Evolutionary conservation across 202 grass and related monocot species (phyloP).

Genomic region (Saccharum hybrid): DNA sequence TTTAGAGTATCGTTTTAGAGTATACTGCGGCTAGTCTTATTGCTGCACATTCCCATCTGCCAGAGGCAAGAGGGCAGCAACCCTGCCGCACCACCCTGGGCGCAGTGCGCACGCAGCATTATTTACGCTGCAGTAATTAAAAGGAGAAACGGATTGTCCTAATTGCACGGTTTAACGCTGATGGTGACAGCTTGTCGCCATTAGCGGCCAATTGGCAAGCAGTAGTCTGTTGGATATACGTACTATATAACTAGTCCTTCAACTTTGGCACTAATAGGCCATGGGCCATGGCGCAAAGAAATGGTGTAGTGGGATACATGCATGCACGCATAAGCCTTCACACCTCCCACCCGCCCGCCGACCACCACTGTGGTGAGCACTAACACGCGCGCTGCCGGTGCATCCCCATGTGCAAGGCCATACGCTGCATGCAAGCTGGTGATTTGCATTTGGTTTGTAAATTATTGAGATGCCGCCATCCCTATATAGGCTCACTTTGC

Average conservation of each 20-base stretch:
- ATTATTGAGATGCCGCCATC: slow-evolving; percentile 35
- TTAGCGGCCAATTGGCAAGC: not conserved
- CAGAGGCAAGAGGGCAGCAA: not conserved
- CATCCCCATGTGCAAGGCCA: slow-evolving; percentile 40
- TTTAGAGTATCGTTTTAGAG: too few relatives aligned
- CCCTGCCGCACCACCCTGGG: not conserved
- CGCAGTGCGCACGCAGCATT: not conserved
- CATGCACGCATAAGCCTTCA: not conserved
- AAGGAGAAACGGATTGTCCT: not conserved
- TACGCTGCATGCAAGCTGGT: not conserved
- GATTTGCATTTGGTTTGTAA: slow-evolving; percentile 1
- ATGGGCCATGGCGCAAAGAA: not conserved
- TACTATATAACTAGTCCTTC: not conserved
- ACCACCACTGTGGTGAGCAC: too few relatives aligned
- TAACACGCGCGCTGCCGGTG: not conserved
- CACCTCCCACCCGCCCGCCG: not conserved
- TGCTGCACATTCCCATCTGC: not conserved
- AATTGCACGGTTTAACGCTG: not conserved
- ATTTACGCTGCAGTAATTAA: not conserved
- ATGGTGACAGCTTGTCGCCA: not conserved
- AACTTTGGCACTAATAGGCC: too few relatives aligned
- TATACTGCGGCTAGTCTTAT: too few relatives aligned
- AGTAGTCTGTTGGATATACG: not conserved
- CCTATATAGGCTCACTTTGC: slow-evolving; percentile 24
- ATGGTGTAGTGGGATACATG: not conserved